Conservation (phyloP, 2,329 filamentous ascomycete genomes). For the Orbilia brochopaga region DNA sequence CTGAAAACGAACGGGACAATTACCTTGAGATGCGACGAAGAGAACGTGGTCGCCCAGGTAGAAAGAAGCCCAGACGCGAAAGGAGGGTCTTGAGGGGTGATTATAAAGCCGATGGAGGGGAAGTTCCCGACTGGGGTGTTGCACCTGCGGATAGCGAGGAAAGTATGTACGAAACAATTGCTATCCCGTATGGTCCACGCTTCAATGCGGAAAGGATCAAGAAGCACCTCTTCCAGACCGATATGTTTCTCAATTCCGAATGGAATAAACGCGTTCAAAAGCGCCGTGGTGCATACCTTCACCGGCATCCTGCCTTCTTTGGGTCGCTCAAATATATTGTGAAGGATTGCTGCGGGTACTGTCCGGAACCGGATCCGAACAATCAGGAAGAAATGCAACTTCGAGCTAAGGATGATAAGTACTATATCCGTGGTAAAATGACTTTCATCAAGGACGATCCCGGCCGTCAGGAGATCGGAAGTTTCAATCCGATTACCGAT, state of each 20-base stretch:
- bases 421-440: slow-evolving; percentile 69
- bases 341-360: slow-evolving; percentile 79
- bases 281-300: slow-evolving; percentile 64
- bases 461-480: slow-evolving; percentile 74
- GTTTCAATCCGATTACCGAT: slow-evolving; percentile 52
- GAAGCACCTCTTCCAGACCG: slow-evolving; percentile 78
- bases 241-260: slow-evolving; percentile 85
- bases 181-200: slow-evolving; percentile 65
- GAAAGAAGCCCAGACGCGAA: slow-evolving; percentile 20
- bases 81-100: slow-evolving; percentile 67
- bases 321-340: slow-evolving; percentile 76
- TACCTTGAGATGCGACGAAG: slow-evolving; percentile 73
- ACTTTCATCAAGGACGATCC: slow-evolving; percentile 80
- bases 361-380: slow-evolving; percentile 66
- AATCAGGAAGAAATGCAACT: slow-evolving; percentile 75
- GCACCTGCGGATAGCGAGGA: slow-evolving; percentile 69
- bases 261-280: slow-evolving; percentile 74
- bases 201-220: slow-evolving; percentile 75
- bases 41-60: slow-evolving; percentile 73
- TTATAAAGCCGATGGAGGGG: slow-evolving; percentile 68
- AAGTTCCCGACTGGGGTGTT: slow-evolving; percentile 75
- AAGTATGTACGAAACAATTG: slow-evolving; percentile 79
- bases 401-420: slow-evolving; percentile 72
- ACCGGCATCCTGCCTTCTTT: slow-evolving; percentile 80
- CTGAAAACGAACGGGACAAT: slow-evolving; percentile 68